A percentile compares a stretch with the other conserved stretches of the same genome.
Evolutionary conservation across 2,329 filamentous ascomycete genomes (phyloP).

Genomic region (Apiospora phragmitis): DNA sequence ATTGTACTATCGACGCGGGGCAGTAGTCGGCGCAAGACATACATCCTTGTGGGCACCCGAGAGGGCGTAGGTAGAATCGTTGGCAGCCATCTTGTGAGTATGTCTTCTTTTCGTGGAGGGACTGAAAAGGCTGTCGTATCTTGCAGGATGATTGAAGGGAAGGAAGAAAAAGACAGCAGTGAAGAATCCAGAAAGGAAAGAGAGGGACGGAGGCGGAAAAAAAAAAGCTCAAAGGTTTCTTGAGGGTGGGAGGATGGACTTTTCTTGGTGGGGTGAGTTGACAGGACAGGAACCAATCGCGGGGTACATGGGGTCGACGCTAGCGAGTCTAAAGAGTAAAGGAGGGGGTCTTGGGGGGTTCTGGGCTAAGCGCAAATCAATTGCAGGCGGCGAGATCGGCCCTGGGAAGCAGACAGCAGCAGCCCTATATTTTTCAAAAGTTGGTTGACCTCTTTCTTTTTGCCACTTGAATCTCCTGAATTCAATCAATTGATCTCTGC

Average conservation of each 20-base stretch:
- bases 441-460: neutral
- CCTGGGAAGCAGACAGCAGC: neutral
- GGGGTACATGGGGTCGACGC: neutral
- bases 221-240: neutral
- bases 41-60: conserved; percentile 38
- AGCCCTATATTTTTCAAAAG: neutral
- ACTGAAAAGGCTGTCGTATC: neutral
- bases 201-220: neutral
- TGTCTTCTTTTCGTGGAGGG: neutral
- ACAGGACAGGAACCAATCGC: conserved; percentile 2
- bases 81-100: conserved; percentile 31
- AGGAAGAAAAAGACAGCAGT: neutral
- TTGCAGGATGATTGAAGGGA: neutral
- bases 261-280: neutral
- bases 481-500: neutral
- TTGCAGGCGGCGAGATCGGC: neutral
- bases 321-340: neutral
- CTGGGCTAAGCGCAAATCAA: neutral
- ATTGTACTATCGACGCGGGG: conserved; percentile 20
- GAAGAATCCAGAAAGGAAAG: neutral
- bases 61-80: conserved; percentile 33
- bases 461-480: neutral
- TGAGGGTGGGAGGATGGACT: neutral
- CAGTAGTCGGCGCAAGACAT: conserved; percentile 17
- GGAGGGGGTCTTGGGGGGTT: neutral